Conservation (phyloP, 495 filamentous ascomycete genomes). For the Astrocystis sublimbata region DNA sequence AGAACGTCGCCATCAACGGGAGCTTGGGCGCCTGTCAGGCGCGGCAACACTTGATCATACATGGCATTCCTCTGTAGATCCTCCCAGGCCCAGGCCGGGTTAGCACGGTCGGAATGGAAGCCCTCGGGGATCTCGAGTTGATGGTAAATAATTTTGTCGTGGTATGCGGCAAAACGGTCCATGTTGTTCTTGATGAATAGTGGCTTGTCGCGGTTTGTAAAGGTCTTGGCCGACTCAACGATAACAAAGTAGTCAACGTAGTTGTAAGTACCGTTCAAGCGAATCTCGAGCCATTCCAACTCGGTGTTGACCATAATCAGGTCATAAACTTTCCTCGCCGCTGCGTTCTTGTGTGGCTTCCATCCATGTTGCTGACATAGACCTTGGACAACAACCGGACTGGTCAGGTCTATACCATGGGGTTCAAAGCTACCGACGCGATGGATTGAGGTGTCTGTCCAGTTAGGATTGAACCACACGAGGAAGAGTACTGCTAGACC, state of each 20-base stretch:
- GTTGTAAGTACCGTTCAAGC: constrained; percentile 51
- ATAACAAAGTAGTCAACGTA: constrained; percentile 60
- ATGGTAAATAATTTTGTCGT: constrained; percentile 57
- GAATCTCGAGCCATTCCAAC: constrained; percentile 60
- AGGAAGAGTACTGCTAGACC: constrained; percentile 16
- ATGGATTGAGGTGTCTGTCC: constrained; percentile 28
- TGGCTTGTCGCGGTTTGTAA: constrained; percentile 52
- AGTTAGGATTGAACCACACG: constrained; percentile 30
- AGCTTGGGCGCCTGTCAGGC: constrained; percentile 33
- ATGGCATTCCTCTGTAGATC: constrained; percentile 55
- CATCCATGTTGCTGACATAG: constrained; percentile 47
- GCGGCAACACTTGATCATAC: constrained; percentile 50
- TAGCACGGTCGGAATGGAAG: constrained; percentile 34
- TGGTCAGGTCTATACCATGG: constrained; percentile 13
- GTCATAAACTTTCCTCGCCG: constrained; percentile 54
- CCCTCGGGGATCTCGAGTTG: constrained; percentile 45
- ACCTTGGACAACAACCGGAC: constrained; percentile 19
- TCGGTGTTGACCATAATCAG: constrained; percentile 57
- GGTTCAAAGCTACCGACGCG: constrained; percentile 23
- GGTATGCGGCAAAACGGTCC: constrained; percentile 41
- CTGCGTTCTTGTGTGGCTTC: constrained; percentile 30
- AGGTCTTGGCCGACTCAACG: constrained; percentile 52
- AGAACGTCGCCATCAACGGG: constrained; percentile 43
- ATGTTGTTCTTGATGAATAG: constrained; percentile 46
- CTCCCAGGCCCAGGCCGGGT: constrained; percentile 47